Percentiles rank a stretch among this genome's conserved stretches.
These are phyloP conservation scores for Marasmius tenuissimus DNA, from an alignment of 1,284 basidiomycete species.

Conservation along the genomic window DNA sequence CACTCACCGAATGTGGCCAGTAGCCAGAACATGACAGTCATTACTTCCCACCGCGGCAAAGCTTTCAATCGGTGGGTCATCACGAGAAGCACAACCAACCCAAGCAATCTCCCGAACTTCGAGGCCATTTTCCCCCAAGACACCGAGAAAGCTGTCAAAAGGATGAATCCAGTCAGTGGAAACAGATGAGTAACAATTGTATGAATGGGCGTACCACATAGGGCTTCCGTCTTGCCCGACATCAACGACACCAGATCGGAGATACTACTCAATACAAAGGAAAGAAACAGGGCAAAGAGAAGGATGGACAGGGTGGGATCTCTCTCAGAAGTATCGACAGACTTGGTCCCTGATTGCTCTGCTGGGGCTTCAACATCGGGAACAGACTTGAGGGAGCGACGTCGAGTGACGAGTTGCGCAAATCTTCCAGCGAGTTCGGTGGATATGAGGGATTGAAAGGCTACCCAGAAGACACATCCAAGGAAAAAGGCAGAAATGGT, in stretches of 20 bases:
- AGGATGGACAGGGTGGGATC: not conserved
- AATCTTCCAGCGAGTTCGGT: not conserved
- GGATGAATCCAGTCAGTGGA: not conserved
- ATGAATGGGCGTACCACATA: not conserved
- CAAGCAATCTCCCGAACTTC: not conserved
- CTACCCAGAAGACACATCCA: not conserved
- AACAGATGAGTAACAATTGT: not conserved
- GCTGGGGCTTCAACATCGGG: not conserved
- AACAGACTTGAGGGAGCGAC: not conserved
- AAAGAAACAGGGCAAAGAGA: not conserved
- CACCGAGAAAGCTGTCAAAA: not conserved
- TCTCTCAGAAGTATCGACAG: not conserved
- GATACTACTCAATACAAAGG: not conserved
- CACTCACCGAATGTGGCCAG: not conserved
- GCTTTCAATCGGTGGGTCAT: not conserved
- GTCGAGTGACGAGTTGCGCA: not conserved
- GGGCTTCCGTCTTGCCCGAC: not conserved
- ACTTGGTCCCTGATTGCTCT: not conserved
- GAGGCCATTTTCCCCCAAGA: conserved; percentile 1
- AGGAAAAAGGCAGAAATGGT: not conserved
- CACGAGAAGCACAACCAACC: not conserved
- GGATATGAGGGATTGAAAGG: not conserved
- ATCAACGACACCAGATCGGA: not conserved
- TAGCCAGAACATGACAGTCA: not conserved
- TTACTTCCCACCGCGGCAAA: not conserved